A percentile compares a stretch with the other conserved stretches of the same genome.
Evolutionary conservation across 1,284 basidiomycete genomes (phyloP).

Genomic region (Grifola frondosa): DNA sequence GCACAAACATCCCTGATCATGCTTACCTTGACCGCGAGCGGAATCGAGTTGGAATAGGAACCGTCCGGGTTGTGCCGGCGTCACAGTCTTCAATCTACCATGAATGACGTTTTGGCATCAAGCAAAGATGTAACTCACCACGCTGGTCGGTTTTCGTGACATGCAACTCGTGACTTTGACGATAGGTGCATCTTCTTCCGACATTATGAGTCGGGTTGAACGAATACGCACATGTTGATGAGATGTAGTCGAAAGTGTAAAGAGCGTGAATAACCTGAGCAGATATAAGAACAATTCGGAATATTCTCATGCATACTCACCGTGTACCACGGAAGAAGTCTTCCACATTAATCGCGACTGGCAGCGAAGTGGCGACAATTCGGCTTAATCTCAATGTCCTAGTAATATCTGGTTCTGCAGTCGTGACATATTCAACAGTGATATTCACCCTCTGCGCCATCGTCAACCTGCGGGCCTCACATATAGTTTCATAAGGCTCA

Average conservation of each 20-base stretch:
- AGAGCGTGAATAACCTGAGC: conserved; percentile 73
- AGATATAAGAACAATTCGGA: conserved; percentile 6
- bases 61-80: conserved; percentile 65
- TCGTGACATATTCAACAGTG: conserved; percentile 62
- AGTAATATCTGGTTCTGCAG: conserved; percentile 46
- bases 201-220: conserved; percentile 51
- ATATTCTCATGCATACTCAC: conserved; percentile 11
- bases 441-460: conserved; percentile 60
- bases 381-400: conserved; percentile 55
- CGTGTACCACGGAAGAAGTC: conserved; percentile 76
- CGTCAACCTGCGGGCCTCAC: too few relatives aligned
- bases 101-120: neutral
- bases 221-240: conserved; percentile 70
- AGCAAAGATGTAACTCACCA: conserved; percentile 17
- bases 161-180: conserved; percentile 51
- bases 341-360: conserved; percentile 80
- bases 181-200: conserved; percentile 41
- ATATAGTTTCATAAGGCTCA: conserved; percentile 25
- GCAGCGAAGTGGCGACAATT: conserved; percentile 62
- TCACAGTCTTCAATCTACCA: conserved; percentile 54
- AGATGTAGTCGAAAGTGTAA: conserved; percentile 73
- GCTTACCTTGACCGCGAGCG: conserved; percentile 54
- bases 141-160: conserved; percentile 35
- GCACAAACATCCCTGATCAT: neutral
- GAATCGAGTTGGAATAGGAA: conserved; percentile 75